phyloP scores from a whole-genome alignment of 352 stramenopile genomes.

The Pythium periplocum region DNA sequence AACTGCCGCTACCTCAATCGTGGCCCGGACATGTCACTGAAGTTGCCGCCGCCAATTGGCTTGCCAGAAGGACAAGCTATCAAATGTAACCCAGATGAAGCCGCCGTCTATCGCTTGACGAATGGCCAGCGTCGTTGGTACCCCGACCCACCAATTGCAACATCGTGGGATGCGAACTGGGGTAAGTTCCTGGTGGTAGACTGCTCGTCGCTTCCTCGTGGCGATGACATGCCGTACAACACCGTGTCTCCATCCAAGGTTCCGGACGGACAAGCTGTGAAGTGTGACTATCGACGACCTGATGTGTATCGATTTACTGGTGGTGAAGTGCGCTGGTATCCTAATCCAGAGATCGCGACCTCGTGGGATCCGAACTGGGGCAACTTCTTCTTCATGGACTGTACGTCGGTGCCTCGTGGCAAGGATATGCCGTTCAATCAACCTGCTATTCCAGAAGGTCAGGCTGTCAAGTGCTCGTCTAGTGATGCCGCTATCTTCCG shows the following conservation, averaged over 20 bases:
- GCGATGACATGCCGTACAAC: slow-evolving; percentile 21
- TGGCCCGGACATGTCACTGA: slow-evolving; percentile 16
- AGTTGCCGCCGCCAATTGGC: slow-evolving; percentile 13
- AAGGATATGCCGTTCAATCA: too few species aligned
- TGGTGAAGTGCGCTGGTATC: too few species aligned
- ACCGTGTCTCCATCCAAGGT: too few species aligned
- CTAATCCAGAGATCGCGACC: too few species aligned
- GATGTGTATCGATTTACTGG: too few species aligned
- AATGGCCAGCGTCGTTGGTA: slow-evolving; percentile 20
- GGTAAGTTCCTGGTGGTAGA: slow-evolving; percentile 7
- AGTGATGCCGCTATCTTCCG: slow-evolving; percentile 1
- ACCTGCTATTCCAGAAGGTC: slow-evolving; percentile 1
- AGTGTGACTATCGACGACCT: too few species aligned
- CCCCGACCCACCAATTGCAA: slow-evolving; percentile 15
- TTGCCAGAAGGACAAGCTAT: slow-evolving; percentile 19
- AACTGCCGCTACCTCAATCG: too few species aligned
- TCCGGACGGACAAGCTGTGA: slow-evolving; percentile 1
- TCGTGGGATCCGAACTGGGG: too few species aligned
- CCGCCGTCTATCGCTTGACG: slow-evolving; percentile 15
- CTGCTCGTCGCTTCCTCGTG: slow-evolving; percentile 14
- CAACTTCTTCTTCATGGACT: too few species aligned
- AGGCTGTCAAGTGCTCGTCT: slow-evolving; percentile 9
- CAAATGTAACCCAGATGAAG: slow-evolving; percentile 14
- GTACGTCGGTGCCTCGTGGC: too few species aligned
- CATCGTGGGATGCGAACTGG: slow-evolving; percentile 24